Evolutionary conservation across 441 rosid genomes (phyloP).

Genomic region (Aleurites moluccanus): DNA sequence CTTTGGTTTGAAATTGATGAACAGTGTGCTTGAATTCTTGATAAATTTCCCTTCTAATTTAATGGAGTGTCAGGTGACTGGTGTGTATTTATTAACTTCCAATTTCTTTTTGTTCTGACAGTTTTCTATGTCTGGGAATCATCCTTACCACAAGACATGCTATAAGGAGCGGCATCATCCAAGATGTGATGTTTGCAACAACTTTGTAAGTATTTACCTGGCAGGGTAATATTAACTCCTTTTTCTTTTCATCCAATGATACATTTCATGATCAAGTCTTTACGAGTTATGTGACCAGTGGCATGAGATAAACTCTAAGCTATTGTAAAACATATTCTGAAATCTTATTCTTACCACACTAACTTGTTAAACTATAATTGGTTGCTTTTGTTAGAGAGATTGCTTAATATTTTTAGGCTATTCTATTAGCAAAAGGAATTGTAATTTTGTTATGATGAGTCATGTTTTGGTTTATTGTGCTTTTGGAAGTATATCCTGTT

Average conservation of each 20-base stretch:
- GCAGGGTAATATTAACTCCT: neutral
- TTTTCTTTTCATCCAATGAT: neutral
- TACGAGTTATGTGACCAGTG: neutral
- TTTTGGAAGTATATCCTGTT: too few species aligned
- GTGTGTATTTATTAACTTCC: slow-evolving; percentile 20
- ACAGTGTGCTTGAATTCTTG: slow-evolving; percentile 8
- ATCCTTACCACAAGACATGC: slow-evolving; percentile 85
- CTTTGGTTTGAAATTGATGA: slow-evolving; percentile 14
- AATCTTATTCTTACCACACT: neutral
- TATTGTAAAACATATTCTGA: neutral
- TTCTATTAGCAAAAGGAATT: neutral
- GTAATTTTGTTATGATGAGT: neutral
- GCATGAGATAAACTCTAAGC: neutral
- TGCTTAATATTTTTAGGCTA: too few species aligned
- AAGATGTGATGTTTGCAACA: slow-evolving; percentile 82
- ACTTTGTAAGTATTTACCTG: slow-evolving; percentile 59
- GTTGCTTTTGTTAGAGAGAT: neutral
- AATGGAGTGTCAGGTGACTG: neutral
- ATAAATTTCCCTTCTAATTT: neutral
- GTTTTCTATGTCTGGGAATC: slow-evolving; percentile 81
- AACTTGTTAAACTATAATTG: neutral
- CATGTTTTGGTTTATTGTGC: too few species aligned
- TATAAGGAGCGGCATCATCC: slow-evolving; percentile 84
- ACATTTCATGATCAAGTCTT: neutral
- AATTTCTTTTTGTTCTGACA: slow-evolving; percentile 33